These are phyloP conservation scores for Candida morakotiae DNA, from an alignment of 805 yeast genomes.

Conservation along the genomic window DNA sequence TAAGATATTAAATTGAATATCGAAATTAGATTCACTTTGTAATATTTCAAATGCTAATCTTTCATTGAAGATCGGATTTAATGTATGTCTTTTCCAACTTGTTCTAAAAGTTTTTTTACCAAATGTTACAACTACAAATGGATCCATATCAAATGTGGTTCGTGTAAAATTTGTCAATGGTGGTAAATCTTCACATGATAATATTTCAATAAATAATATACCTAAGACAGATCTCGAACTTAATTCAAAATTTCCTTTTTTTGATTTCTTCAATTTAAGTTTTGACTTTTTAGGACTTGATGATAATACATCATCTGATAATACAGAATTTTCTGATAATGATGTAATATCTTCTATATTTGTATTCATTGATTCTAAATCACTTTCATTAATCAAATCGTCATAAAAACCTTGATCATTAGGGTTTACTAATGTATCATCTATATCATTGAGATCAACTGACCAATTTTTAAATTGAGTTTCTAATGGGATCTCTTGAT, in stretches of 20 bases:
- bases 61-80: conserved; percentile 81
- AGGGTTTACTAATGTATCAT: conserved; percentile 7
- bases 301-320: conserved; percentile 5
- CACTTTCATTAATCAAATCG: conserved; percentile 21
- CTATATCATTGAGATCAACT: not conserved
- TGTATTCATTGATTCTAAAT: conserved; percentile 21
- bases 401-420: conserved; percentile 40
- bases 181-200: conserved; percentile 73
- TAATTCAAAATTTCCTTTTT: conserved; percentile 26
- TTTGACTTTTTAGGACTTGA: conserved; percentile 3
- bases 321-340: conserved; percentile 16
- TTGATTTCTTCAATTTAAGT: conserved; percentile 2
- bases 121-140: conserved; percentile 87
- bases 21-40: conserved; percentile 59
- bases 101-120: conserved; percentile 87
- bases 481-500: not conserved
- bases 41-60: conserved; percentile 73
- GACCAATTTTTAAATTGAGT: conserved; percentile 2
- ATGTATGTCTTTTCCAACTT: conserved; percentile 74
- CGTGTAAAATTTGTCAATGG: conserved; percentile 66
- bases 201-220: conserved; percentile 71
- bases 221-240: conserved; percentile 50
- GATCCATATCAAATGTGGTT: conserved; percentile 91
- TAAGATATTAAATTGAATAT: conserved; percentile 66
- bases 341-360: conserved; percentile 14